A percentile compares a stretch with the other conserved stretches of the same genome.
Evolutionary conservation across 176 grass and related monocot genomes (phyloP).

Genomic region (Oryza officinalis): DNA sequence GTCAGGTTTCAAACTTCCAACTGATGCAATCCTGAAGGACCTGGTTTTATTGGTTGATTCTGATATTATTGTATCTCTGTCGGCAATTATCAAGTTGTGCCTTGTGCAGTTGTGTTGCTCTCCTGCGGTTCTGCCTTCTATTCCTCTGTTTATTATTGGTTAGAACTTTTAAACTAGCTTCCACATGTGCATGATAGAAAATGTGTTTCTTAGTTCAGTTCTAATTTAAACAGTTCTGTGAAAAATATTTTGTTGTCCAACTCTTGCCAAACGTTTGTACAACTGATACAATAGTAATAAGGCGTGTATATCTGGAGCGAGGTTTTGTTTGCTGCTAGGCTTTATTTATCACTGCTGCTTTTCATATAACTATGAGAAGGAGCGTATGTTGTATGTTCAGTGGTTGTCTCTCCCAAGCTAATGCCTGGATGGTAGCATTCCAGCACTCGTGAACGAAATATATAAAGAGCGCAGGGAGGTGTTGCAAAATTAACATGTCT

Average conservation of each 20-base stretch:
- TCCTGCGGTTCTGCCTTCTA: not conserved
- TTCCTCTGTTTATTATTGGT: not conserved
- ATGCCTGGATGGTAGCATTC: not conserved
- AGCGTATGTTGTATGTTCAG: not conserved
- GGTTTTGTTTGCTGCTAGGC: not conserved
- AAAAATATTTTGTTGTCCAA: conserved; percentile 12
- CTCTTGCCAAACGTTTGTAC: conserved; percentile 32
- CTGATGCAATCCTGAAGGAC: conserved; percentile 27
- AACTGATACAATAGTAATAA: conserved; percentile 32
- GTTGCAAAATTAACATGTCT: not conserved
- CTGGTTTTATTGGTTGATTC: conserved; percentile 26
- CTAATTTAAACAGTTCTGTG: conserved; percentile 30
- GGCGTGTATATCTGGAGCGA: not conserved
- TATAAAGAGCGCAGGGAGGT: not conserved
- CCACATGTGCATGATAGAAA: conserved; percentile 26
- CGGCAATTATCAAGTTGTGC: conserved; percentile 12
- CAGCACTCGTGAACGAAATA: not conserved
- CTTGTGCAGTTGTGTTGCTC: not conserved
- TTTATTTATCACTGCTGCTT: not conserved
- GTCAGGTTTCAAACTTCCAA: not conserved
- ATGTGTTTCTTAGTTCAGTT: not conserved
- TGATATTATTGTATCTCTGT: conserved; percentile 16
- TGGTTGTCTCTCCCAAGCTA: not conserved
- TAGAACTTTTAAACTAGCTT: conserved; percentile 31
- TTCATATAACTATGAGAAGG: not conserved